These are phyloP conservation scores for Emmonsiellopsis sp. DNA, from an alignment of 2,329 filamentous ascomycete species.

Conservation along the genomic window DNA sequence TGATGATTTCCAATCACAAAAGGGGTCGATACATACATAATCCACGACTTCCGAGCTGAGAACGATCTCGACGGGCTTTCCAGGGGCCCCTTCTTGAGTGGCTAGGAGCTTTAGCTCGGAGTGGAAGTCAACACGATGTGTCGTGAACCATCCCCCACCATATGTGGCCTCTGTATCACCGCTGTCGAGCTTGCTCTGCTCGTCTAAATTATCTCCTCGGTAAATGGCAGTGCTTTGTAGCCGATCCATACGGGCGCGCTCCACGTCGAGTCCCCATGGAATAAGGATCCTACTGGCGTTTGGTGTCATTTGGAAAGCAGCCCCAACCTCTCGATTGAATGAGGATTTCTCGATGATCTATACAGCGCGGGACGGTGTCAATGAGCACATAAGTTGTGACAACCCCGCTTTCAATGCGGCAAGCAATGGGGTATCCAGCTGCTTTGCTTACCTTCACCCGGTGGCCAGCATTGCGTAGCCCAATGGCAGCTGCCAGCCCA, in stretches of 20 bases:
- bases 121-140: slow-evolving; percentile 22
- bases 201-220: slow-evolving; percentile 14
- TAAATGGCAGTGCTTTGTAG: slow-evolving; percentile 15
- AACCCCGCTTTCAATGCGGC: too few species aligned
- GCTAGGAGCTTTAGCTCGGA: slow-evolving; percentile 18
- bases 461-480: slow-evolving; percentile 19
- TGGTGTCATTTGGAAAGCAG: slow-evolving; percentile 21
- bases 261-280: slow-evolving; percentile 20
- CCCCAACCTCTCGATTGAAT: slow-evolving; percentile 21
- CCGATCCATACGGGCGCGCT: slow-evolving; percentile 15
- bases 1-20: too few species aligned
- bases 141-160: slow-evolving; percentile 15
- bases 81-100: neutral
- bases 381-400: too few species aligned
- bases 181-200: slow-evolving; percentile 5
- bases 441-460: slow-evolving; percentile 14
- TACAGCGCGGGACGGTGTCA: neutral
- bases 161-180: slow-evolving; percentile 12
- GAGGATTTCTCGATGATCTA: slow-evolving; percentile 23
- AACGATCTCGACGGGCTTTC: slow-evolving; percentile 5
- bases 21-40: too few species aligned
- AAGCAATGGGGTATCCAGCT: too few species aligned
- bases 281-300: slow-evolving; percentile 20
- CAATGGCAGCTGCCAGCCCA: slow-evolving; percentile 23
- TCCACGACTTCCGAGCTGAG: slow-evolving; percentile 15